These are phyloP conservation scores for Metschnikowia santaceciliae DNA, from an alignment of 805 yeast species.

Conservation along the genomic window DNA sequence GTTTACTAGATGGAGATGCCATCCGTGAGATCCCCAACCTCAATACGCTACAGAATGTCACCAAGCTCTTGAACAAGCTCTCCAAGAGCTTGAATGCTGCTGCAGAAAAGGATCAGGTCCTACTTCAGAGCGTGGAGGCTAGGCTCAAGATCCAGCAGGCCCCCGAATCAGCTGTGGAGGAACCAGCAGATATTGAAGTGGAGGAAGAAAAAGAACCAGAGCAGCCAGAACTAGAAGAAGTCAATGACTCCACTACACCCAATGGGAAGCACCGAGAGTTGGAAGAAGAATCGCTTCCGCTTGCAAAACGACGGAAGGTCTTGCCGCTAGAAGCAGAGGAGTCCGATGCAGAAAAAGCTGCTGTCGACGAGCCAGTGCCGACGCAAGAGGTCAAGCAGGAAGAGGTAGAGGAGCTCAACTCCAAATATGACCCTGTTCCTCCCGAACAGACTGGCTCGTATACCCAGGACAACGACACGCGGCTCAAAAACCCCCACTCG, in stretches of 20 bases:
- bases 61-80: conserved; percentile 39
- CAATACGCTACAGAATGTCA: conserved; percentile 42
- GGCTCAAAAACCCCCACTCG: conserved; percentile 65
- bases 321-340: neutral
- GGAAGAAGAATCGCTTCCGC: conserved; percentile 15
- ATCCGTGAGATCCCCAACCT: conserved; percentile 40
- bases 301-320: conserved; percentile 14
- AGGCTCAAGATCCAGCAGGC: conserved; percentile 3
- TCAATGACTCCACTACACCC: neutral
- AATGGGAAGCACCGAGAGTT: conserved; percentile 8
- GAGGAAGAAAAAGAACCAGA: neutral
- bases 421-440: conserved; percentile 36
- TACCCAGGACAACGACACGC: conserved; percentile 53
- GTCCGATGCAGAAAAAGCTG: neutral
- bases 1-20: conserved; percentile 57
- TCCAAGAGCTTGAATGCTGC: conserved; percentile 35
- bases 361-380: neutral
- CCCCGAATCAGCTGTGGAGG: conserved; percentile 3
- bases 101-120: conserved; percentile 27
- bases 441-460: conserved; percentile 44
- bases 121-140: conserved; percentile 20
- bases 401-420: conserved; percentile 19
- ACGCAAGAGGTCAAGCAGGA: conserved; percentile 1
- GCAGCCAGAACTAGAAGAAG: conserved; percentile 5
- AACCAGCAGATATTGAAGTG: conserved; percentile 4